phyloP scores from a whole-genome alignment of 768 basidiomycete genomes.

The Phallus indusiatus region DNA sequence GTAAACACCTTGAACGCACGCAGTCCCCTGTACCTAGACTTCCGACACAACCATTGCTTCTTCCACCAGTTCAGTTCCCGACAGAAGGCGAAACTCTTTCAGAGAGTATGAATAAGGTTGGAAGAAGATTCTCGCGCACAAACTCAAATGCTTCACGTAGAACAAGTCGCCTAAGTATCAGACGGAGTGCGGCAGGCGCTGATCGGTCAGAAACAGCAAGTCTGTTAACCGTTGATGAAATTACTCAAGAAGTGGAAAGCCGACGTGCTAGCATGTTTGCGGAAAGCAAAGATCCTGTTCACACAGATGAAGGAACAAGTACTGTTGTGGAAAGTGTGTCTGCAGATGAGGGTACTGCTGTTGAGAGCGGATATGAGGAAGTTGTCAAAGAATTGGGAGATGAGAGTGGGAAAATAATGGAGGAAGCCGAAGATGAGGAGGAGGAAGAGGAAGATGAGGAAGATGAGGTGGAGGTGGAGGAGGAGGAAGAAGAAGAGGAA shows the following conservation, averaged over 20 bases:
- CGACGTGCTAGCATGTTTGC: constrained; percentile 37
- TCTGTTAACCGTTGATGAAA: constrained; percentile 93
- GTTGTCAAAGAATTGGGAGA: constrained; percentile 24
- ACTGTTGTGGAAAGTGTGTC: constrained; percentile 22
- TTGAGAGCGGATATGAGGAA: constrained; percentile 36
- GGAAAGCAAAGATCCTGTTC: constrained; percentile 20
- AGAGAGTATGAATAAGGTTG: constrained; percentile 59
- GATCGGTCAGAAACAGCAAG: constrained; percentile 86
- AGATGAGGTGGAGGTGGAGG: constrained; percentile 21
- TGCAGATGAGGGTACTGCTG: constrained; percentile 66
- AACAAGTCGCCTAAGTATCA: constrained; percentile 63
- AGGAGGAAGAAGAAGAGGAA: constrained; percentile 23
- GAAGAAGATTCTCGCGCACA: constrained; percentile 29
- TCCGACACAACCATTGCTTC: constrained; percentile 40
- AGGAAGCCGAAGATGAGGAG: constrained; percentile 26
- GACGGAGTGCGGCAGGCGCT: constrained; percentile 31
- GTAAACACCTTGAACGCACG: constrained; percentile 48
- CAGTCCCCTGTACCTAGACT: constrained; percentile 30
- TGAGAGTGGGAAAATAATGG: constrained; percentile 37
- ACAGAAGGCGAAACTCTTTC: constrained; percentile 56
- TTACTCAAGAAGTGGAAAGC: constrained; percentile 86
- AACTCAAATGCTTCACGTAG: constrained; percentile 32
- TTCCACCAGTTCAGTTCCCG: constrained; percentile 73
- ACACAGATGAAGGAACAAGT: constrained; percentile 37
- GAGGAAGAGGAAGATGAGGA: constrained; percentile 39